Conservation (phyloP, 1,139 yeast species). For the Saccharomyces hybrid region DNA sequence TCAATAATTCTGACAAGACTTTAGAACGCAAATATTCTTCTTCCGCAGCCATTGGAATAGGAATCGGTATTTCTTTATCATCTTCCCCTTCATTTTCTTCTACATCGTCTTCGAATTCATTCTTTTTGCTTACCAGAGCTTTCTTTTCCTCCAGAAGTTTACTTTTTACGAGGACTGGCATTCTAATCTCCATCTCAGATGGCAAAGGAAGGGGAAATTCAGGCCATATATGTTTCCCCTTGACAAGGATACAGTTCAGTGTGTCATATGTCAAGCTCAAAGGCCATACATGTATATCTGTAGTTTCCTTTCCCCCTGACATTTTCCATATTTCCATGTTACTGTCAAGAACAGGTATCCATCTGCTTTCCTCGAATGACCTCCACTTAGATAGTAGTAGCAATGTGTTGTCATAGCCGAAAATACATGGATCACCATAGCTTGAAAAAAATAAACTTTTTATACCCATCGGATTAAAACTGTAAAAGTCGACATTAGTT, state of each 20-base stretch:
- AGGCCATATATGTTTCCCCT: slow-evolving; percentile 48
- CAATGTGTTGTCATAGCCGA: slow-evolving; percentile 68
- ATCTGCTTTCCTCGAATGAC: slow-evolving; percentile 62
- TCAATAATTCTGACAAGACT: slow-evolving; percentile 31
- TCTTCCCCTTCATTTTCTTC: slow-evolving; percentile 35
- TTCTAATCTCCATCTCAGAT: slow-evolving; percentile 58
- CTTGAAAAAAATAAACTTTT: slow-evolving; percentile 75
- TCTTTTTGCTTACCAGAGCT: slow-evolving; percentile 20
- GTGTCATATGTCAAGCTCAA: slow-evolving; percentile 62
- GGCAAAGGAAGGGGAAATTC: slow-evolving; percentile 76
- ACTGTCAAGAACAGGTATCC: slow-evolving; percentile 83
- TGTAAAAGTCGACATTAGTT: slow-evolving; percentile 18
- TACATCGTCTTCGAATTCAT: slow-evolving; percentile 25
- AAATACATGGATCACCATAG: slow-evolving; percentile 82
- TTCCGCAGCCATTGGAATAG: slow-evolving; percentile 31
- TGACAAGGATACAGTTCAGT: slow-evolving; percentile 65
- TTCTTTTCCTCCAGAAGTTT: slow-evolving; percentile 25
- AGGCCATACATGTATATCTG: slow-evolving; percentile 72
- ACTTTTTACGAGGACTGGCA: slow-evolving; percentile 45
- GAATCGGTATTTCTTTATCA: slow-evolving; percentile 28
- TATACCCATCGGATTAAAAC: slow-evolving; percentile 32
- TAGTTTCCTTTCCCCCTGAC: slow-evolving; percentile 48
- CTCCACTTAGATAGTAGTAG: slow-evolving; percentile 74
- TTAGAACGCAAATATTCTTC: slow-evolving; percentile 37
- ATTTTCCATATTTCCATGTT: slow-evolving; percentile 40